These are phyloP conservation scores for Selaginella tamariscina DNA, from an alignment of 75 land plant species.

Conservation along the genomic window DNA sequence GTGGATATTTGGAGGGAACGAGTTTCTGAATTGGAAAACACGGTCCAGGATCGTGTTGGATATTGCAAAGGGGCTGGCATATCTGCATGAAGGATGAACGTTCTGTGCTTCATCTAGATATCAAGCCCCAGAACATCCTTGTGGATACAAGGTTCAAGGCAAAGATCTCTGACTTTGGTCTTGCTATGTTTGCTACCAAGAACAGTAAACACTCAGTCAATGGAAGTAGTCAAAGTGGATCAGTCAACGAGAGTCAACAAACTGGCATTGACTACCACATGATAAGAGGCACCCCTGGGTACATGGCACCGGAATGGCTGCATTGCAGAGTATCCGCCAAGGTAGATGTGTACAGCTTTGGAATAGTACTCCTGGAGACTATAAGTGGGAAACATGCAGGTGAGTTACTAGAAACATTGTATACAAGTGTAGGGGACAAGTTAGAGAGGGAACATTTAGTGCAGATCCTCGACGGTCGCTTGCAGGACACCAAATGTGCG, in stretches of 20 bases:
- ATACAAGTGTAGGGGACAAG: neutral
- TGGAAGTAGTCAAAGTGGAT: too few species aligned
- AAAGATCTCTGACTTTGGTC: slow-evolving; percentile 20
- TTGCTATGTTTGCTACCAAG: slow-evolving; percentile 6
- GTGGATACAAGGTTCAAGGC: slow-evolving; percentile 15
- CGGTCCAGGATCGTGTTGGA: slow-evolving; percentile 16
- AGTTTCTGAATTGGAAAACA: slow-evolving; percentile 1
- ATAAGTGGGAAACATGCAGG: neutral
- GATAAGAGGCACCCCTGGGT: neutral
- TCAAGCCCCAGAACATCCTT: slow-evolving; percentile 23
- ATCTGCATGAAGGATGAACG: slow-evolving; percentile 15
- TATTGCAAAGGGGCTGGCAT: slow-evolving; percentile 13
- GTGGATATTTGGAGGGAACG: neutral
- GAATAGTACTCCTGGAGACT: slow-evolving; percentile 1
- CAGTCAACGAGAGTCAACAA: neutral
- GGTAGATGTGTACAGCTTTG: slow-evolving; percentile 1
- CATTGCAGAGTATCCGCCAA: neutral
- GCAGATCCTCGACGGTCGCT: neutral
- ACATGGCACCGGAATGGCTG: neutral
- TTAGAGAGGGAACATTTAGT: neutral
- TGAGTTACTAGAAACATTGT: neutral
- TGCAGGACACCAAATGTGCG: neutral
- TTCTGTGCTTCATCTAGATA: slow-evolving; percentile 18
- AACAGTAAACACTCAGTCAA: too few species aligned
- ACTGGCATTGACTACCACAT: neutral